A percentile compares a stretch with the other conserved stretches of the same genome.
These are phyloP conservation scores for Lactarius indigo DNA, from an alignment of 768 basidiomycete species.

Conservation along the genomic window DNA sequence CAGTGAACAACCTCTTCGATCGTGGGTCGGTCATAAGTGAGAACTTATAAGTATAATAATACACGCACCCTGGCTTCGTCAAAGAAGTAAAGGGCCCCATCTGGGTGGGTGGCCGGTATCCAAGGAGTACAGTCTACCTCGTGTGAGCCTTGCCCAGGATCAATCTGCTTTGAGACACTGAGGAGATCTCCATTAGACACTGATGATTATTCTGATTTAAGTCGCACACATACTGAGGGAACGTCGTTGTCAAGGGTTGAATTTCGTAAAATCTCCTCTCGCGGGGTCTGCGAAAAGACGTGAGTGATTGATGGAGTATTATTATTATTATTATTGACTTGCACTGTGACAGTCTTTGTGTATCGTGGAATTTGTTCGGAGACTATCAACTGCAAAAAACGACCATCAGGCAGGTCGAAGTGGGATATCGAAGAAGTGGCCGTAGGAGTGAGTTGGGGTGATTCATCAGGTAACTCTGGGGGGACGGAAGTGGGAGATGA, in stretches of 20 bases:
- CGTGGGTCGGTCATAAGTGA: neutral
- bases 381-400: neutral
- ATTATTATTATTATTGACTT: neutral
- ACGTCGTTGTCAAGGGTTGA: neutral
- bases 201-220: neutral
- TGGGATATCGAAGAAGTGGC: neutral
- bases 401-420: neutral
- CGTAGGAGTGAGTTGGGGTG: neutral
- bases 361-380: neutral
- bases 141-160: neutral
- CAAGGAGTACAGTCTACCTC: conserved; percentile 31
- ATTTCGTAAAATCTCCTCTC: neutral
- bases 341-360: neutral
- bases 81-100: neutral
- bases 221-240: neutral
- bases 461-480: neutral
- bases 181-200: neutral
- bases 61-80: neutral
- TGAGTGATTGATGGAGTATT: neutral
- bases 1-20: conserved; percentile 47
- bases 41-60: neutral
- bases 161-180: neutral
- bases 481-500: neutral
- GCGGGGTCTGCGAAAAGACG: neutral
- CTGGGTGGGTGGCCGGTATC: conserved; percentile 40